Evolutionary conservation across 225 moss, liverwort and hornwort genomes (phyloP).

Genomic region (Physcomitrellopsis africana): DNA sequence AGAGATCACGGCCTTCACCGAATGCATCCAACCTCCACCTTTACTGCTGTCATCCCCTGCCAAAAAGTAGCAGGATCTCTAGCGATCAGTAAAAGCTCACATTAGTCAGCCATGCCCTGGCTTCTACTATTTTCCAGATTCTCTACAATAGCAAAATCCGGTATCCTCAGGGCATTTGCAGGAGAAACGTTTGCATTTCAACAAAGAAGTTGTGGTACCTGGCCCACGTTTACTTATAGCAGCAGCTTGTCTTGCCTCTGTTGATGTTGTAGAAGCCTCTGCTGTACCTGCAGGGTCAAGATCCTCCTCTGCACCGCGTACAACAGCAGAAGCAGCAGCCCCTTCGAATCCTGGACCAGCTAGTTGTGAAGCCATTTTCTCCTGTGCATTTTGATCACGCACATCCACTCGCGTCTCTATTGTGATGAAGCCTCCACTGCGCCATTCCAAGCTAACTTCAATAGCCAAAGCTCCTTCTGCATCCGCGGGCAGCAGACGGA

Average conservation of each 20-base stretch:
- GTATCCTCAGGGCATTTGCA: not conserved
- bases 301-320: constrained; percentile 52
- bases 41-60: constrained; percentile 59
- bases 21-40: constrained; percentile 68
- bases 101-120: not conserved
- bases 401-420: constrained; percentile 74
- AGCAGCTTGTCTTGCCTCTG: constrained; percentile 39
- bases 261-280: constrained; percentile 27
- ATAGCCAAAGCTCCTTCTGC: constrained; percentile 62
- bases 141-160: not conserved
- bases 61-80: not conserved
- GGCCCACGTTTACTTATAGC: constrained; percentile 46
- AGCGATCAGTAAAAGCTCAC: not conserved
- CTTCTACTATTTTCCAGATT: not conserved
- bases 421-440: constrained; percentile 61
- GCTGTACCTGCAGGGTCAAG: constrained; percentile 44
- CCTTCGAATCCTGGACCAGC: constrained; percentile 54
- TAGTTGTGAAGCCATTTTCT: constrained; percentile 64
- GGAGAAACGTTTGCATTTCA: not conserved
- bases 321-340: constrained; percentile 51
- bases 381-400: constrained; percentile 64
- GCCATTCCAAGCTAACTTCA: constrained; percentile 70
- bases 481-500: constrained; percentile 56
- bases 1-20: constrained; percentile 68
- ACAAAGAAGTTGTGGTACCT: constrained; percentile 39